Base-by-base conservation (phyloP, 2,329 filamentous ascomycete genomes). In the Pyricularia grisea region DNA sequence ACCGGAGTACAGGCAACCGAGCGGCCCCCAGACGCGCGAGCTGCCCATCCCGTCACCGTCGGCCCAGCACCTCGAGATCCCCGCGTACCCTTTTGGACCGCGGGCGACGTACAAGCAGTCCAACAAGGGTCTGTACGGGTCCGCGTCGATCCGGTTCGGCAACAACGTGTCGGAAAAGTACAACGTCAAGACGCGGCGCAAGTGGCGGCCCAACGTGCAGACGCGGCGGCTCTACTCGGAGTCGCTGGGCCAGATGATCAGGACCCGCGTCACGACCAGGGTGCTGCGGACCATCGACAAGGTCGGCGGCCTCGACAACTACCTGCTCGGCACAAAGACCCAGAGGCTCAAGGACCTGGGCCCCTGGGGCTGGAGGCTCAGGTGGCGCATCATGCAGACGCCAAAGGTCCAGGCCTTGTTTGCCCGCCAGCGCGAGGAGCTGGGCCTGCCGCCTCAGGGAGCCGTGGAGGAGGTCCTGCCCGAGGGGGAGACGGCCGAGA, bases 321-420 rank as follows among this genome's bases (percentile, higher is more conserved):
- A 99, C 81, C 83, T 99, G 65, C 83, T 97, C 61, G 93, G 93
- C 73, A 86, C 88, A 77, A 95, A 93, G 80, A 83, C 90, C 20
- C 85, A 84, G 60, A 87, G 95, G 72, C 85, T 98, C 76, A 92
- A 90, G 81, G 92, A 97, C 79, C 83, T 99, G 69, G 95, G 95
- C 5, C 88, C 94, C 68, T 90, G 90, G 72, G 95, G 95, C 7
- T 99, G 95, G 95, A 88, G 90, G 74, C 81, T 99, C 75, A 84
- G 95, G 72, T 97, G 93, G 92, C 87, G 92, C 71, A 83, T 99
- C 71, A 93, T 97, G 90, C 92, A 94, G 81, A 93, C 89, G 4
- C 75, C 76, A 1, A 80, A 81, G 25, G 85, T 96, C 67, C 88
- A 89, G 77, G 84, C 85, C 73, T 83, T 86, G 72, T 92, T 93